Conservation (phyloP, 495 filamentous ascomycete genomes). For the Penicillium roqueforti region DNA sequence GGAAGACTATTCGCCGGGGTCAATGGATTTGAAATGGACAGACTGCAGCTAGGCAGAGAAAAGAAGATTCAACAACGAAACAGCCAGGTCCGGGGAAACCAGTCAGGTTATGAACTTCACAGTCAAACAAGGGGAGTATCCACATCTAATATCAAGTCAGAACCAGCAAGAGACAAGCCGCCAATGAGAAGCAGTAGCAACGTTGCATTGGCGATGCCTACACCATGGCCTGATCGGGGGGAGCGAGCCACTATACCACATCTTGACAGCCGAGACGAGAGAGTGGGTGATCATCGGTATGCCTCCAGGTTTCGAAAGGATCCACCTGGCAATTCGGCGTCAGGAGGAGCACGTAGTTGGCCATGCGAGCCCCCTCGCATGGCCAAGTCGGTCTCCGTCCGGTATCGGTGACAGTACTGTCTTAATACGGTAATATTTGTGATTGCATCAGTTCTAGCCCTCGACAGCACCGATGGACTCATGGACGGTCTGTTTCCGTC, state of each 20-base stretch:
- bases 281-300: neutral
- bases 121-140: neutral
- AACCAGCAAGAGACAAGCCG: conserved; percentile 2
- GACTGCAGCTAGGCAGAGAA: neutral
- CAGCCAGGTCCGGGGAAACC: neutral
- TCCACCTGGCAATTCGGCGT: neutral
- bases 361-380: neutral
- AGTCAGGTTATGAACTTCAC: neutral
- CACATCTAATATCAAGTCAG: conserved; percentile 3
- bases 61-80: neutral
- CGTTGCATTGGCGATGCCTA: conserved; percentile 14
- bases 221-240: neutral
- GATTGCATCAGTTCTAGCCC: neutral
- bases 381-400: neutral
- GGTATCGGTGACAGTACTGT: neutral
- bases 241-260: neutral
- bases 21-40: conserved; percentile 2
- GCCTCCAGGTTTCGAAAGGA: neutral
- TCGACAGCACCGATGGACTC: neutral
- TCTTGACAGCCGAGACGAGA: neutral
- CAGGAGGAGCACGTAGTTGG: neutral
- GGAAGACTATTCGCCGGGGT: conserved; percentile 3
- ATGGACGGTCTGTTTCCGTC: neutral
- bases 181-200: conserved; percentile 8
- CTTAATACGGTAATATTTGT: neutral